Evolutionary conservation across 805 yeast species (phyloP).

Genomic region (Kuraishia ogatae): DNA sequence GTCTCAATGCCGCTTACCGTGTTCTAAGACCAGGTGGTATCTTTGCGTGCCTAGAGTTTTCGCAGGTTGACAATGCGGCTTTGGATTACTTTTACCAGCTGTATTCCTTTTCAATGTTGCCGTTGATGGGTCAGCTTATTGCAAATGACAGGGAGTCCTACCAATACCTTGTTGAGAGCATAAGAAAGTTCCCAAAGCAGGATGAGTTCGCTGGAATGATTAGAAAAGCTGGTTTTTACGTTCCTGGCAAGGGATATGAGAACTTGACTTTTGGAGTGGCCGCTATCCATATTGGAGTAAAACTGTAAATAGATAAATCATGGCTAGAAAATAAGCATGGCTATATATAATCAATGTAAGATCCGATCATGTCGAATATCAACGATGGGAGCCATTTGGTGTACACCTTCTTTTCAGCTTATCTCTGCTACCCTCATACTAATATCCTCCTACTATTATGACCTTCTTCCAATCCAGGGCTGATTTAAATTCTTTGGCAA

Average conservation of each 20-base stretch:
- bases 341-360: not conserved
- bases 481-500: no score
- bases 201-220: constrained; percentile 88
- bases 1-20: constrained; percentile 90
- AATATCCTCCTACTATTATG: no score
- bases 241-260: constrained; percentile 89
- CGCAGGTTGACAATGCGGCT: constrained; percentile 76
- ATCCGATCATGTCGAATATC: no score
- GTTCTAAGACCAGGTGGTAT: constrained; percentile 97
- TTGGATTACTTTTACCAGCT: constrained; percentile 75
- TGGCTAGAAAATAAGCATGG: not conserved
- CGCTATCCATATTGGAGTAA: constrained; percentile 92
- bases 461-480: no score
- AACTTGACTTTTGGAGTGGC: constrained; percentile 92
- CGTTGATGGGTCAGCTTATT: constrained; percentile 90
- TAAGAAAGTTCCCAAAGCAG: constrained; percentile 85
- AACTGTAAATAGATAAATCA: constrained; percentile 35
- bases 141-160: constrained; percentile 95
- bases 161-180: constrained; percentile 93
- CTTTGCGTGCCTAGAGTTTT: constrained; percentile 92
- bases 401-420: no score
- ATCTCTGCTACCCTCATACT: no score
- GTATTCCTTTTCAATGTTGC: constrained; percentile 81
- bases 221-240: constrained; percentile 87
- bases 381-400: no score